A percentile compares a stretch with the other conserved stretches of the same genome.
phyloP scores from a whole-genome alignment of 352 stramenopile genomes.

The Phytophthora hybrid region DNA sequence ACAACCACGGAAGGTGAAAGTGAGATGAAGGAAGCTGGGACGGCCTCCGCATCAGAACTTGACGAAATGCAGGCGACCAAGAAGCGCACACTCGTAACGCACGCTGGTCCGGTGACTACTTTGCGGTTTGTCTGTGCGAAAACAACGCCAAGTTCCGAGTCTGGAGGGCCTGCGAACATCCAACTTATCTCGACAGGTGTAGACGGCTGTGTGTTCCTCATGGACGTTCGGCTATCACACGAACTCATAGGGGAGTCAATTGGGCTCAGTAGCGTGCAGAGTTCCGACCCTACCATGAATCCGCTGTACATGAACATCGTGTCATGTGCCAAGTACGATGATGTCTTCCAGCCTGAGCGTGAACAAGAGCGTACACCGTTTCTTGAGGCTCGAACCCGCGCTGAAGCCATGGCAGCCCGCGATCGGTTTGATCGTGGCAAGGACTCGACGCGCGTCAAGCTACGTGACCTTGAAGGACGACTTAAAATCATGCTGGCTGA shows the following conservation, averaged over 20 bases:
- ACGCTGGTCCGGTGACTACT: slow-evolving; percentile 65
- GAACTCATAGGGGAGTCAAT: slow-evolving; percentile 45
- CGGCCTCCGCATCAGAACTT: slow-evolving; percentile 32
- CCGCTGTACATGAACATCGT: slow-evolving; percentile 68
- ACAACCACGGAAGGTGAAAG: slow-evolving; percentile 2
- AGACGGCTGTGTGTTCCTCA: slow-evolving; percentile 71
- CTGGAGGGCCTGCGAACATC: slow-evolving; percentile 37
- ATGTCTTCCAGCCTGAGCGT: slow-evolving; percentile 60
- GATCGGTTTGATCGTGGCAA: slow-evolving; percentile 75
- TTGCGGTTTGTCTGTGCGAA: slow-evolving; percentile 56
- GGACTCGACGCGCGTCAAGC: slow-evolving; percentile 63
- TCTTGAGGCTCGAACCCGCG: slow-evolving; percentile 46
- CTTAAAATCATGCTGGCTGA: slow-evolving; percentile 75
- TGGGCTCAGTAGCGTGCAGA: slow-evolving; percentile 9
- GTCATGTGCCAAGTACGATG: slow-evolving; percentile 79
- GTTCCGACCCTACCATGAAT: slow-evolving; percentile 42
- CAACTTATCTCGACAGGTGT: slow-evolving; percentile 68
- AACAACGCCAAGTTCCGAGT: slow-evolving; percentile 13
- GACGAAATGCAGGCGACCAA: slow-evolving; percentile 75
- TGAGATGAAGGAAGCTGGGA: slow-evolving; percentile 5
- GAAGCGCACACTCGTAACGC: slow-evolving; percentile 69
- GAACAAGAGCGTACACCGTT: slow-evolving; percentile 53
- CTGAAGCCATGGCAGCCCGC: slow-evolving; percentile 48
- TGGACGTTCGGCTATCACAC: slow-evolving; percentile 58
- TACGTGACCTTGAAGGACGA: slow-evolving; percentile 72